Evolutionary conservation across 352 stramenopile genomes (phyloP).

Genomic region (Peronospora tabacina): DNA sequence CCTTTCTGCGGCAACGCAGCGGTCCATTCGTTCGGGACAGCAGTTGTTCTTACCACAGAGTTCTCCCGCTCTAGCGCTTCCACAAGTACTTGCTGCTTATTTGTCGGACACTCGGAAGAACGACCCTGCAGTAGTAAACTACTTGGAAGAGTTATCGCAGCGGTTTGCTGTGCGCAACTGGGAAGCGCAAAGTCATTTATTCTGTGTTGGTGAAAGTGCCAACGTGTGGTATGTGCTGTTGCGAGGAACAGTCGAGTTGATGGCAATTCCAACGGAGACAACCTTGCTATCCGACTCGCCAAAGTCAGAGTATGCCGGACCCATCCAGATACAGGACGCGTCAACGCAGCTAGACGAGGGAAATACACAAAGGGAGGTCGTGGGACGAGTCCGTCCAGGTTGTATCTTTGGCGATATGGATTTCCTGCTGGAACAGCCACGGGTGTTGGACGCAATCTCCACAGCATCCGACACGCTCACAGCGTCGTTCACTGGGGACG

Average conservation of each 20-base stretch:
- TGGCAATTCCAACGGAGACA: conserved; percentile 17
- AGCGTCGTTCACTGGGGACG: conserved; percentile 30
- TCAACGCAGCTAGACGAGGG: conserved; percentile 1
- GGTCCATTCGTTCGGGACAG: conserved; percentile 32
- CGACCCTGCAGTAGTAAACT: conserved; percentile 7
- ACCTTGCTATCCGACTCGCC: conserved; percentile 17
- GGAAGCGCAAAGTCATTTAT: conserved; percentile 27
- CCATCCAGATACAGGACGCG: conserved; percentile 1
- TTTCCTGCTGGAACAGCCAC: conserved; percentile 43
- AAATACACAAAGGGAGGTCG: conserved; percentile 27
- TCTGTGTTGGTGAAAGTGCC: conserved; percentile 33
- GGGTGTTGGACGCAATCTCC: conserved; percentile 41
- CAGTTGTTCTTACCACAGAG: conserved; percentile 21
- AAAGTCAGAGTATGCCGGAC: conserved; percentile 11
- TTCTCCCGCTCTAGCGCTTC: conserved; percentile 29
- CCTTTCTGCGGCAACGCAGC: conserved; percentile 29
- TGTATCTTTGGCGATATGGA: conserved; percentile 67
- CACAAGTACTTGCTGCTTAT: conserved; percentile 42
- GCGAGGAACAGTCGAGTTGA: conserved; percentile 42
- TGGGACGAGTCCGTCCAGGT: conserved; percentile 43
- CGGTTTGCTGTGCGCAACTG: conserved; percentile 35
- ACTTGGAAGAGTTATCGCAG: conserved; percentile 30
- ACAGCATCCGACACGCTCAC: conserved; percentile 34
- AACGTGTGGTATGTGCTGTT: conserved; percentile 48
- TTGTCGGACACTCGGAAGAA: conserved; percentile 19